Evolutionary conservation across 768 basidiomycete genomes (phyloP), one percentile per base, ranked within the genome.

Genomic region (Chalciporus chontae): DNA sequence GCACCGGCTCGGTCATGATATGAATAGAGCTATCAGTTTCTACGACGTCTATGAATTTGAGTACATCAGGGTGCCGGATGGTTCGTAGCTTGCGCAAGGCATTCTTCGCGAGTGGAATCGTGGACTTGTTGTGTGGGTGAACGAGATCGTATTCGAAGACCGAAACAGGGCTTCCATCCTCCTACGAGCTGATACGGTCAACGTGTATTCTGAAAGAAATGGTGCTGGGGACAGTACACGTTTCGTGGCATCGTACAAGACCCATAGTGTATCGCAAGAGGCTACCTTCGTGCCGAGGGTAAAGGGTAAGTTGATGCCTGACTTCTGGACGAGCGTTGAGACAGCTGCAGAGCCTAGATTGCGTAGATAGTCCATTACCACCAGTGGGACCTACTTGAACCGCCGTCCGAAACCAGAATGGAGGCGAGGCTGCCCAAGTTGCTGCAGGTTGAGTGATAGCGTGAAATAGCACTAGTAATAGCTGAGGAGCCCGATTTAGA

Each of bases 1-100:
- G 77, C 11, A 98, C 86, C 4, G 91, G 85, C 69, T 99, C 96
- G 1, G 96, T 99, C 77, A 97, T 89, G 60, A 99, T 89, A 66
- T 90, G 87, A 38, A 98, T 79, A 1, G 79, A 79, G 11, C 81
- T 79, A 45, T 98, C 96, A 2, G 92, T 87, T 66, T 97, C 94
- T 15, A 91, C 82, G 2, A 81, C 90, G 55, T 97, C 96, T 73
- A 99, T 81, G 70, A 94, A 97, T 65, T 90, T 94, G 58, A 99
- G 81, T 2, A 98, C 82, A 68, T 98, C 94, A 0, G 96, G 96
- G 75, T 99, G 96, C 31, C 96, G 83, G 8, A 86, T 90, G 3
- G 90, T 87, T 38, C 94, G 81, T 13, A 98, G 74, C 66, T 95
- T 98, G 48, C 88, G 84, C 41, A 97, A 72, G 1, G 93, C 83